Evolutionary conservation across 257 asterid genomes (phyloP).

Genomic region (Apocynum venetum): DNA sequence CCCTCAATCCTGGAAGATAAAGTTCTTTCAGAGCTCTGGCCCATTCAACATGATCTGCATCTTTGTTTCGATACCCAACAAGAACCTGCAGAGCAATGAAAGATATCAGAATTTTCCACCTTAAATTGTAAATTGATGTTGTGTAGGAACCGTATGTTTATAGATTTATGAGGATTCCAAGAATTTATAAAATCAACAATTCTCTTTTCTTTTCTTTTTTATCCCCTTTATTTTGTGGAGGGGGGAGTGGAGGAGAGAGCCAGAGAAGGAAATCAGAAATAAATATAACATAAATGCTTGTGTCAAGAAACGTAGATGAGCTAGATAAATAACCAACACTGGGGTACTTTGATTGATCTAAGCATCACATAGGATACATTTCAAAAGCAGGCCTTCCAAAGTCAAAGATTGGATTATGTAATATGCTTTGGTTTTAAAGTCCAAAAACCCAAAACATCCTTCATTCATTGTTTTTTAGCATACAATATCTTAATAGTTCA

Average conservation of each 20-base stretch:
- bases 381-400: background rate
- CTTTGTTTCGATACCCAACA: constrained; percentile 88
- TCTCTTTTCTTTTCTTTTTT: background rate
- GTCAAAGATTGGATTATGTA: background rate
- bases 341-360: background rate
- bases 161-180: background rate
- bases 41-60: constrained; percentile 91
- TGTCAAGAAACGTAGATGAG: background rate
- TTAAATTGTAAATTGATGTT: background rate
- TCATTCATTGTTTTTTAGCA: background rate
- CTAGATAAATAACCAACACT: background rate
- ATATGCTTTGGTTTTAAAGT: background rate
- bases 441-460: background rate
- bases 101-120: constrained; percentile 5
- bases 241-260: background rate
- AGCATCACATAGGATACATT: background rate
- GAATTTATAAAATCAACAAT: background rate
- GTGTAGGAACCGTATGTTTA: background rate
- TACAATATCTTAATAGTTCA: background rate
- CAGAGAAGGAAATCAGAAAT: background rate
- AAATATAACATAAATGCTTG: background rate
- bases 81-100: constrained; percentile 50
- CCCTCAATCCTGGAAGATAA: constrained; percentile 89
- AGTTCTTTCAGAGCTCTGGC: constrained; percentile 94
- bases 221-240: background rate